A percentile compares a stretch with the other conserved stretches of the same genome.
Evolutionary conservation across 495 filamentous ascomycete genomes (phyloP).

Genomic region (Daldinia vernicosa): DNA sequence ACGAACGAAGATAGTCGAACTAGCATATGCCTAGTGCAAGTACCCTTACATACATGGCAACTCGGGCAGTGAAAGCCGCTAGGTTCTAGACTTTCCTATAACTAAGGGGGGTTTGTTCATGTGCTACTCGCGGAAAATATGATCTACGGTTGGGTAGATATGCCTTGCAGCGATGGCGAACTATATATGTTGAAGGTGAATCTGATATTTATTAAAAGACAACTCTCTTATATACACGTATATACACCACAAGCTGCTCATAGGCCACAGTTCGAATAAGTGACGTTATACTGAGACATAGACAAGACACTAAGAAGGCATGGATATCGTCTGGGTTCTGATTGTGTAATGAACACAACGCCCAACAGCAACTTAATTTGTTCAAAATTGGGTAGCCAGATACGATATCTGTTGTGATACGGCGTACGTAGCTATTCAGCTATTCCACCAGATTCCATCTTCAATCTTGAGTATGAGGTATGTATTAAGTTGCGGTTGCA

Average conservation of each 20-base stretch:
- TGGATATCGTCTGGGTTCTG: neutral
- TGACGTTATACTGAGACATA: slow-evolving; percentile 15
- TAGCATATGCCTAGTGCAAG: neutral
- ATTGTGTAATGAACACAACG: slow-evolving; percentile 10
- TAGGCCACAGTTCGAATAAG: slow-evolving; percentile 5
- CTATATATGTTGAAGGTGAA: neutral
- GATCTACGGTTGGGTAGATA: slow-evolving; percentile 22
- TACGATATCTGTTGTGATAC: neutral
- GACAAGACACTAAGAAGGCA: neutral
- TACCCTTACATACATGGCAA: neutral
- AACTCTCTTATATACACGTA: no score
- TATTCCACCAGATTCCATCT: neutral
- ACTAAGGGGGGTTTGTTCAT: neutral
- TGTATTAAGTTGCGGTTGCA: neutral
- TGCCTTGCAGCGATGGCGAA: slow-evolving; percentile 7
- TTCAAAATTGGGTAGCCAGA: slow-evolving; percentile 2
- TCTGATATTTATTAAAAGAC: neutral
- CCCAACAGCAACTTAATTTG: slow-evolving; percentile 10
- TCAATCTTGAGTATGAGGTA: neutral
- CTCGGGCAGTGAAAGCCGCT: neutral
- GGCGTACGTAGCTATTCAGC: neutral
- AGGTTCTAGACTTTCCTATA: neutral
- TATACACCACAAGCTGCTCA: neutral
- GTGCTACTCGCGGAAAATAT: neutral
- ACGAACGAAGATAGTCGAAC: neutral